Conservation (phyloP, 345 rosid genomes). For the Limnanthes douglasii region DNA sequence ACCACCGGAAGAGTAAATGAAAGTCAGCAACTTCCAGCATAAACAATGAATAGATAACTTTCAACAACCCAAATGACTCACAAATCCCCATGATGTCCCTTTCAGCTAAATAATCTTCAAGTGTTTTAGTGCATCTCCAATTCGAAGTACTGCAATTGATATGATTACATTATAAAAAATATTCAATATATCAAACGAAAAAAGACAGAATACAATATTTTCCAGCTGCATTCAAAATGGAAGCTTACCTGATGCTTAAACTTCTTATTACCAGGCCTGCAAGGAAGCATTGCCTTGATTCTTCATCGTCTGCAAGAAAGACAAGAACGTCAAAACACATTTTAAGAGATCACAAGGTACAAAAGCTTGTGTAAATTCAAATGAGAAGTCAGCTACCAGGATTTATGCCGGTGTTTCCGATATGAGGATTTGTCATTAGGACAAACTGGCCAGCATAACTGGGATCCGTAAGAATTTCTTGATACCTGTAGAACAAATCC, state of each 20-base stretch:
- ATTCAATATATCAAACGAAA: not conserved
- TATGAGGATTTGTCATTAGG: slow-evolving; percentile 94
- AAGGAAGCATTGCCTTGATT: slow-evolving; percentile 72
- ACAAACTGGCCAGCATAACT: slow-evolving; percentile 98
- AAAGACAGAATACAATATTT: not conserved
- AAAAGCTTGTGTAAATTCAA: no score
- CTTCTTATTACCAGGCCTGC: slow-evolving; percentile 86
- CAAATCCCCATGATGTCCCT: slow-evolving; percentile 85
- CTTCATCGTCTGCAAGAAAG: slow-evolving; percentile 65
- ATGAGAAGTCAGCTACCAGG: slow-evolving; percentile 31
- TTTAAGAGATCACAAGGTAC: no score
- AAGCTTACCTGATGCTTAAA: slow-evolving; percentile 50
- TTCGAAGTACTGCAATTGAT: slow-evolving; percentile 58
- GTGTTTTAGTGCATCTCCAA: slow-evolving; percentile 73
- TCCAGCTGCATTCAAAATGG: not conserved
- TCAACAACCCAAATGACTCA: slow-evolving; percentile 2
- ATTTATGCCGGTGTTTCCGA: slow-evolving; percentile 95
- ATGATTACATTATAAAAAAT: not conserved
- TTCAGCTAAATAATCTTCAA: slow-evolving; percentile 70
- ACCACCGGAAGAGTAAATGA: slow-evolving; percentile 5
- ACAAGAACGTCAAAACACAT: no score
- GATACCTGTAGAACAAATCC: slow-evolving; percentile 50
- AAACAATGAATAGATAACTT: not conserved
- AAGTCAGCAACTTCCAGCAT: not conserved
- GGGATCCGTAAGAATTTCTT: slow-evolving; percentile 95